These are phyloP conservation scores for Telfairia occidentalis DNA, from an alignment of 331 rosid genomes.

Conservation along the genomic window DNA sequence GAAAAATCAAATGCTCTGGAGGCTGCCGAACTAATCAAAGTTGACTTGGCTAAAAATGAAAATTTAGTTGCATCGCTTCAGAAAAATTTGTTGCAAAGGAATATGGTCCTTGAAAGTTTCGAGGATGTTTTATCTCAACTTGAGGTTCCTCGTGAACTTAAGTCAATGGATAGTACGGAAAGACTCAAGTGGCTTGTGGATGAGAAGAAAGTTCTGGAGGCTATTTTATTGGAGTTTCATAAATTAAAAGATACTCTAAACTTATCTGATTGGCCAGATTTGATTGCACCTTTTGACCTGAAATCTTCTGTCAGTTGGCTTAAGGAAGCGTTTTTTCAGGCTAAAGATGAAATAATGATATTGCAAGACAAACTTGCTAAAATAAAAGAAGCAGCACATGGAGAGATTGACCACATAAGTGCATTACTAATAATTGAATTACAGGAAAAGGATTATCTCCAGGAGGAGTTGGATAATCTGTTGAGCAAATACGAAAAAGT, in stretches of 20 bases:
- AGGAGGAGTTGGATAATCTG: conserved; percentile 52
- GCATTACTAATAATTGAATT: conserved; percentile 44
- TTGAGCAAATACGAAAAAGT: conserved; percentile 34
- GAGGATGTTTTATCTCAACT: conserved; percentile 51
- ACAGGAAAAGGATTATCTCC: conserved; percentile 59
- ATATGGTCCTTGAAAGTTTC: conserved; percentile 31
- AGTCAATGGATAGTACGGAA: conserved; percentile 40
- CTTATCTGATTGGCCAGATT: conserved; percentile 51
- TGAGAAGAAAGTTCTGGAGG: conserved; percentile 49
- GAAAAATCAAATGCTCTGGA: conserved; percentile 66
- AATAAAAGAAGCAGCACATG: conserved; percentile 42
- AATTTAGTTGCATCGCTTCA: conserved; percentile 52
- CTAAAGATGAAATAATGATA: conserved; percentile 25
- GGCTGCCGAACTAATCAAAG: conserved; percentile 57
- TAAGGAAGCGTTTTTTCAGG: conserved; percentile 43
- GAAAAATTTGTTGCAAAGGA: conserved; percentile 40
- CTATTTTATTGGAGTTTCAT: conserved; percentile 39
- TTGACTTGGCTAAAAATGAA: conserved; percentile 44
- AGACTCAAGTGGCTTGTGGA: conserved; percentile 60
- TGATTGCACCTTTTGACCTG: conserved; percentile 51
- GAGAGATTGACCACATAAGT: conserved; percentile 44
- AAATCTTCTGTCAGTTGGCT: conserved; percentile 68
- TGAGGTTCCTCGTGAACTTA: conserved; percentile 35
- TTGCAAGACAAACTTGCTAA: conserved; percentile 45
- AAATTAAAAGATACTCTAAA: conserved; percentile 45